Evolutionary conservation across 805 yeast species (phyloP), one percentile per base, ranked within the genome.

Genomic region (Teunomyces kruisii): DNA sequence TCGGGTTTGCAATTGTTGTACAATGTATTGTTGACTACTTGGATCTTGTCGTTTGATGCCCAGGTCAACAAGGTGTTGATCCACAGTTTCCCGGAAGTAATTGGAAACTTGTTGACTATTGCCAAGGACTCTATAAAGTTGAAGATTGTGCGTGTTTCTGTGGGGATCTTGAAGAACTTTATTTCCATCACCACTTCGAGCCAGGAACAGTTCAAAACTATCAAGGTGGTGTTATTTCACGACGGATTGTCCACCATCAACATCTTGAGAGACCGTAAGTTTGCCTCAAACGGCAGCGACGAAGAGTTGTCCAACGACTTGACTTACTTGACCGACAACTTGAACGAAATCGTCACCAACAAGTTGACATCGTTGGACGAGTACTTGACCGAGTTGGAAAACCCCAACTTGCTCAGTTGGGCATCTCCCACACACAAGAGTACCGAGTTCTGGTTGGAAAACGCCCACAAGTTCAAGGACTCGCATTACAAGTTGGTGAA

Each of bases 291-390:
- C 52, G 72, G 71, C 19, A 65, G 73, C 42, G 99, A 94, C 64
- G 94, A 88, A 50, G 99, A 94, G 64, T 78, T 94, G 56, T 79
- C 86, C 39, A 72, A 71, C 14, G 97, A 90, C 62, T 78, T 94
- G 54, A 72, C 70, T 16, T 62, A 68, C 27, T 72, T 94, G 52
- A 69, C 75, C 46, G 80, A 74, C 29, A 71, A 73, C n/a, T 76
- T 92, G 52, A 81, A 81, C 50, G 86, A 81, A 24, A 84, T 88
- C 40, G 90, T 85, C 49, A 79, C 83, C 40, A 62, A 61, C 42
- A 81, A 80, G 53, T 79, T 94, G 72, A 85, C 97, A 4, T 89
- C 96, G 1, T 88, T 92, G 64, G 98, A 94, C 59, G 97, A 91
- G 64, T 94, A 92, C 64, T 74, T 79, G 56, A 81, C 88, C 39